A percentile compares a stretch with the other conserved stretches of the same genome.
Evolutionary conservation across 495 filamentous ascomycete genomes (phyloP).

Genomic region (Amorphotheca resinae): DNA sequence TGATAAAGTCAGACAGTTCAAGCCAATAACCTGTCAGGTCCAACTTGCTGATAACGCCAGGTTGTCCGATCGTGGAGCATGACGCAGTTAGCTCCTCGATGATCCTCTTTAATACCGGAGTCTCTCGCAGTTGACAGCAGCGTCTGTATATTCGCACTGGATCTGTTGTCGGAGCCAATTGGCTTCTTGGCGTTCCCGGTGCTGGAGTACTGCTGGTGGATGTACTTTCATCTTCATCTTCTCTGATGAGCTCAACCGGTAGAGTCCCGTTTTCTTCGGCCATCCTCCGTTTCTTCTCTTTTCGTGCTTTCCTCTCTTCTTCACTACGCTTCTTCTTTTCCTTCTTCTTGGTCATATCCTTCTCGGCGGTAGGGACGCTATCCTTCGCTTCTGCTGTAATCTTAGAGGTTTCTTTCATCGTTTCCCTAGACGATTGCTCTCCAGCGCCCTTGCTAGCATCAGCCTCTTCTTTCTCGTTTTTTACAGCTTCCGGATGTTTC

Average conservation of each 20-base stretch:
- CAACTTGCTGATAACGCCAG: constrained; percentile 64
- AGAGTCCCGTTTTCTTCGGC: constrained; percentile 73
- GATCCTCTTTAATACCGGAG: constrained; percentile 76
- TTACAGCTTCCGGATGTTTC: constrained; percentile 46
- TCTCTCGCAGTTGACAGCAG: constrained; percentile 88
- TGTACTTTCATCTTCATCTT: constrained; percentile 32
- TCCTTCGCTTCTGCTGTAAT: constrained; percentile 24
- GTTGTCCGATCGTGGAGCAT: constrained; percentile 42
- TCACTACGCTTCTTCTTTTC: constrained; percentile 90
- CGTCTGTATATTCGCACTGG: constrained; percentile 86
- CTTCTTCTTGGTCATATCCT: constrained; percentile 55
- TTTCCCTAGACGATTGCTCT: constrained; percentile 26
- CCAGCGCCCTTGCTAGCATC: constrained; percentile 31
- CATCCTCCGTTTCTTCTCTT: constrained; percentile 65
- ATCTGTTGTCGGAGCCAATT: constrained; percentile 72
- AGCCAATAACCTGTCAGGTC: constrained; percentile 78
- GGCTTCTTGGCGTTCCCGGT: constrained; percentile 34
- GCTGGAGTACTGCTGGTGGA: constrained; percentile 23
- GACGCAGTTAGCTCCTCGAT: constrained; percentile 72
- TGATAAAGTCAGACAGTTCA: constrained; percentile 68
- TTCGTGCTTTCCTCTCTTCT: constrained; percentile 73
- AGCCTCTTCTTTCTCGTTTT: constrained; percentile 44
- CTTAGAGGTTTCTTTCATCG: constrained; percentile 22
- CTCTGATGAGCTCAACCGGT: constrained; percentile 58
- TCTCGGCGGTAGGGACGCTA: constrained; percentile 24